phyloP scores from a whole-genome alignment of 345 rosid genomes.

The Durio zibethinus region DNA sequence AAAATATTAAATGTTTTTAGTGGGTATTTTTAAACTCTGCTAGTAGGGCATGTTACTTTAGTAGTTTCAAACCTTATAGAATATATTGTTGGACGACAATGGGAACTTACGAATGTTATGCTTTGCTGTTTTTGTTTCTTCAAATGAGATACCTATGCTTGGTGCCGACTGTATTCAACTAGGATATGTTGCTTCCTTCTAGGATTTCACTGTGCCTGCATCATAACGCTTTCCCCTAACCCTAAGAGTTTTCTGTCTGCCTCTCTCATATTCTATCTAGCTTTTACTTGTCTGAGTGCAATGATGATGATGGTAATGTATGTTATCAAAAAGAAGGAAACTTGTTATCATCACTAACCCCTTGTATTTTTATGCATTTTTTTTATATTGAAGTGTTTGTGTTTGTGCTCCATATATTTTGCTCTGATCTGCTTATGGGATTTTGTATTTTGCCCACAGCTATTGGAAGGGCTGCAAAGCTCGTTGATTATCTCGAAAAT shows the following conservation, averaged over 20 bases:
- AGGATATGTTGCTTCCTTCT: neutral
- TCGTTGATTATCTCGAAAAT: conserved; percentile 76
- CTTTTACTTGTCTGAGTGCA: neutral
- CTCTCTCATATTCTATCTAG: neutral
- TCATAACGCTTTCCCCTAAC: neutral
- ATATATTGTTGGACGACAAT: neutral
- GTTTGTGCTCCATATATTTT: neutral
- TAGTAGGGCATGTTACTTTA: neutral
- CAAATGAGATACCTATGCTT: neutral
- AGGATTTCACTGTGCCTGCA: neutral
- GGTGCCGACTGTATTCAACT: neutral
- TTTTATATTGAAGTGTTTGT: neutral
- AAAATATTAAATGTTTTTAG: neutral
- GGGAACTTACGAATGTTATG: neutral
- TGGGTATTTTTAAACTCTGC: neutral
- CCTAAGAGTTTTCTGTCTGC: neutral
- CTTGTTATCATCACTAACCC: neutral
- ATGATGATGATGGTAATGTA: neutral
- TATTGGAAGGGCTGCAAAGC: conserved; percentile 92
- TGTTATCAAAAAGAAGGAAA: neutral
- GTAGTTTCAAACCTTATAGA: neutral
- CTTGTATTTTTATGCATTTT: neutral
- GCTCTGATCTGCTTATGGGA: neutral
- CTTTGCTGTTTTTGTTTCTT: neutral
- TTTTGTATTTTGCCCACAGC: conserved; percentile 36